phyloP scores from a whole-genome alignment of 768 basidiomycete genomes.

The Boletus coccyginus region DNA sequence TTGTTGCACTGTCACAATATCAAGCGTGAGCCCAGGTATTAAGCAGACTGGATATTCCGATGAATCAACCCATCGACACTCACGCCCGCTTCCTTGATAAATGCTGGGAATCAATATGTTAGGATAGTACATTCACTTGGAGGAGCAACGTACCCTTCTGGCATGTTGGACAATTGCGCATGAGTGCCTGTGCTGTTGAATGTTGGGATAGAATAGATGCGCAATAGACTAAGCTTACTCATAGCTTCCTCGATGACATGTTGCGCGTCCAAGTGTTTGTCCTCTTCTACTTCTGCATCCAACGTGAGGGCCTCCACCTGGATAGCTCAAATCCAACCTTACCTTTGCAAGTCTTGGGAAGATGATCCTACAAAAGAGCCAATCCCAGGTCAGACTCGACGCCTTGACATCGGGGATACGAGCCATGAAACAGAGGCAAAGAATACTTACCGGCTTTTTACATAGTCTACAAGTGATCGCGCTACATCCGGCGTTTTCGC shows the following conservation, averaged over 20 bases:
- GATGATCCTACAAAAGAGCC: constrained; percentile 55
- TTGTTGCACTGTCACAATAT: constrained; percentile 76
- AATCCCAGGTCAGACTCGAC: constrained; percentile 2
- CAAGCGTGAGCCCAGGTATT: background rate
- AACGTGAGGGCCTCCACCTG: background rate
- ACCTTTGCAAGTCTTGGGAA: constrained; percentile 82
- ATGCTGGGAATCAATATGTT: constrained; percentile 44
- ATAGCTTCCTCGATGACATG: constrained; percentile 91
- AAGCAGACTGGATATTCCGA: background rate
- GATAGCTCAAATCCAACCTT: background rate
- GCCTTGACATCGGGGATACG: background rate
- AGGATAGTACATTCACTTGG: background rate
- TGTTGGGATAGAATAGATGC: background rate
- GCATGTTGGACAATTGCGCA: constrained; percentile 88
- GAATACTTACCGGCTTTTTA: constrained; percentile 58
- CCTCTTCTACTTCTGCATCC: constrained; percentile 65
- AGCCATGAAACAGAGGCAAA: background rate
- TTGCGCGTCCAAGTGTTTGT: constrained; percentile 68
- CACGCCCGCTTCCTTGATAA: constrained; percentile 79
- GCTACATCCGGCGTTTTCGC: constrained; percentile 63
- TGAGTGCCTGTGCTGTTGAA: constrained; percentile 65
- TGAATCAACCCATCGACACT: constrained; percentile 23
- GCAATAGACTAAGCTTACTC: constrained; percentile 49
- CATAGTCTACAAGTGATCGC: constrained; percentile 78
- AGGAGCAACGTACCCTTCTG: constrained; percentile 54